Evolutionary conservation across 805 yeast species (phyloP).

Genomic region (Hanseniaspora clermontiae): DNA sequence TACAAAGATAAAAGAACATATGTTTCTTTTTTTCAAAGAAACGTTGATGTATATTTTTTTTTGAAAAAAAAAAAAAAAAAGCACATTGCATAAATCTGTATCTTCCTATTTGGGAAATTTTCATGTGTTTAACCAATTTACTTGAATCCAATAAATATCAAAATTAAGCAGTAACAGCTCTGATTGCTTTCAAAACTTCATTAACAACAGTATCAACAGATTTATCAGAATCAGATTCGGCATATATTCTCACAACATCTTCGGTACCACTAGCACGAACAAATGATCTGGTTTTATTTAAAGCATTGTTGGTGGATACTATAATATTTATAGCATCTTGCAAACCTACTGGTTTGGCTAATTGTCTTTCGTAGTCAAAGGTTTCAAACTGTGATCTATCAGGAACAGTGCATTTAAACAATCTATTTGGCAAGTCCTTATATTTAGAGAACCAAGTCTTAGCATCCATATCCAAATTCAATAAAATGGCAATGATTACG

Average conservation of each 20-base stretch:
- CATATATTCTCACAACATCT: conserved; percentile 90
- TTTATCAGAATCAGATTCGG: conserved; percentile 56
- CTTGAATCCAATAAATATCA: neutral
- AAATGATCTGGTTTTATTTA: conserved; percentile 58
- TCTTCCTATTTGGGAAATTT: neutral
- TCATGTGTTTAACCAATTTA: no score
- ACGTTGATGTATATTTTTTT: no score
- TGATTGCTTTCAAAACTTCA: conserved; percentile 22
- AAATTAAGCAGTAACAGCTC: neutral
- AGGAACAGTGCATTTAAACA: conserved; percentile 68
- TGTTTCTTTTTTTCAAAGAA: neutral
- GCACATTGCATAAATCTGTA: neutral
- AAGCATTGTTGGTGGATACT: conserved; percentile 35
- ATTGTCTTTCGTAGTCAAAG: conserved; percentile 77
- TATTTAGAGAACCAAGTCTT: conserved; percentile 64
- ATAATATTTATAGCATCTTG: conserved; percentile 58
- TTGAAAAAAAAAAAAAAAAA: neutral
- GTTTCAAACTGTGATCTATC: conserved; percentile 73
- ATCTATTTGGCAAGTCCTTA: conserved; percentile 72
- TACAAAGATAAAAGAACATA: neutral
- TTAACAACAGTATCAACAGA: conserved; percentile 38
- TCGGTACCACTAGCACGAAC: conserved; percentile 97
- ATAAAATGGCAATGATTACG: conserved; percentile 54
- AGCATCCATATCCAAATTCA: conserved; percentile 47
- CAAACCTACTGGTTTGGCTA: conserved; percentile 64